phyloP scores from a whole-genome alignment of 331 rosid genomes.

The Malus hybrid region DNA sequence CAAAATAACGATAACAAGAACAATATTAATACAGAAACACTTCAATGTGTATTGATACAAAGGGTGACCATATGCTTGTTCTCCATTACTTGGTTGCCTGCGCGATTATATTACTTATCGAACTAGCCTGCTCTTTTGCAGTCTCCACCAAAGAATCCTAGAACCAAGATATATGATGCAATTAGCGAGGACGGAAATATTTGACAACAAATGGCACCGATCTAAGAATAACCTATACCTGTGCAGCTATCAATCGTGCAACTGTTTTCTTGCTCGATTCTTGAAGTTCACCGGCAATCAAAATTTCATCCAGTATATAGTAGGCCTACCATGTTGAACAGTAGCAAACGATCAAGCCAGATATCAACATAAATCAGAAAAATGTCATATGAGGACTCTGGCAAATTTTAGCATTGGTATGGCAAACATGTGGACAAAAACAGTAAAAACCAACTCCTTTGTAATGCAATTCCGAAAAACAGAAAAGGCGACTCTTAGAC shows the following conservation, averaged over 20 bases:
- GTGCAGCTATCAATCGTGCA: conserved; percentile 92
- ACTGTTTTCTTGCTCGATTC: conserved; percentile 96
- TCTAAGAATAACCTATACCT: conserved; percentile 40
- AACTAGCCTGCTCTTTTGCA: conserved; percentile 90
- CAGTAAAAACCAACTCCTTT: too few species aligned
- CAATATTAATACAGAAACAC: background rate
- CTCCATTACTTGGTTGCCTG: conserved; percentile 77
- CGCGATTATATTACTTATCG: conserved; percentile 82
- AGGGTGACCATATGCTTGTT: background rate
- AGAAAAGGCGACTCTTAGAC: background rate
- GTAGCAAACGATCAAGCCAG: conserved; percentile 6
- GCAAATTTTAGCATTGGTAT: conserved; percentile 5
- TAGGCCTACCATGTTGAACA: conserved; percentile 60
- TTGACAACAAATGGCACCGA: background rate
- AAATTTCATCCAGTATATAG: conserved; percentile 78
- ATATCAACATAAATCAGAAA: background rate
- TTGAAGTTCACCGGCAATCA: conserved; percentile 95
- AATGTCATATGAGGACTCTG: background rate
- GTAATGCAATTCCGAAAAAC: background rate
- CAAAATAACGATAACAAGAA: background rate
- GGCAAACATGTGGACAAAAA: background rate
- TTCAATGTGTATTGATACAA: background rate
- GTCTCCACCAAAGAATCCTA: conserved; percentile 96
- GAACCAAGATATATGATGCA: background rate
- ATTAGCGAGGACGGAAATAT: conserved; percentile 7